phyloP scores from a whole-genome alignment of 768 basidiomycete genomes.

The Tulasnella sp. region DNA sequence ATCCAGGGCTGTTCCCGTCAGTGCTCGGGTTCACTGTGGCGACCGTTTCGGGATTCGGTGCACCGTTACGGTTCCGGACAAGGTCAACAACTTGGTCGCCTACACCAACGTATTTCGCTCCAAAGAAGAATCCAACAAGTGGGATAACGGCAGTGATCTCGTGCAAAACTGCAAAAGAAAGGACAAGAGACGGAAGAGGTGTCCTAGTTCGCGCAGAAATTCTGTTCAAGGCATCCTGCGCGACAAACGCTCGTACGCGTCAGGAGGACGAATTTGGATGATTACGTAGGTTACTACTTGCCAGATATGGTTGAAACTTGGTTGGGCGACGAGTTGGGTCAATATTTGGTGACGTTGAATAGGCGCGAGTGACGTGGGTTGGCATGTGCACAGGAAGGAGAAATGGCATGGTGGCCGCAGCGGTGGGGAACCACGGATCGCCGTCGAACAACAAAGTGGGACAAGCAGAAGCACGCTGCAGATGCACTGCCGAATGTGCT shows the following conservation, averaged over 20 bases:
- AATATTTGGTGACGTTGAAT: not conserved
- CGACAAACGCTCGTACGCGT: not conserved
- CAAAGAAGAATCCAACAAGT: conserved; percentile 64
- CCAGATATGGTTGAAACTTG: not conserved
- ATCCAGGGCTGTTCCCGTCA: conserved; percentile 25
- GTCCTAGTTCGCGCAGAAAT: conserved; percentile 64
- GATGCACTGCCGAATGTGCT: too few species aligned
- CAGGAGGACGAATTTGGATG: not conserved
- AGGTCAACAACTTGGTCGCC: conserved; percentile 56
- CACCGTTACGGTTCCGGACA: conserved; percentile 25
- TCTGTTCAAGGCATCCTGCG: conserved; percentile 39
- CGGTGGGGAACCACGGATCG: not conserved
- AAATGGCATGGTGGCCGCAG: not conserved
- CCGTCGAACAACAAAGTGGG: not conserved
- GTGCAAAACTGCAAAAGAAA: conserved; percentile 78
- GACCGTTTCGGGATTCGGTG: not conserved
- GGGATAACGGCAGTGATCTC: conserved; percentile 77
- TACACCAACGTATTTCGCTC: conserved; percentile 54
- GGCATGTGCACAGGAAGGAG: not conserved
- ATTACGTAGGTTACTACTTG: not conserved
- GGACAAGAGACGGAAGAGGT: conserved; percentile 62
- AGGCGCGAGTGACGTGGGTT: not conserved
- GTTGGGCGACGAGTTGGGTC: not conserved
- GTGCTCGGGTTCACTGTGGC: not conserved
- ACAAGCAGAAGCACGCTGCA: not conserved